Base-by-base conservation (phyloP, 352 stramenopile genomes). In the Aphanomyces invadans region DNA sequence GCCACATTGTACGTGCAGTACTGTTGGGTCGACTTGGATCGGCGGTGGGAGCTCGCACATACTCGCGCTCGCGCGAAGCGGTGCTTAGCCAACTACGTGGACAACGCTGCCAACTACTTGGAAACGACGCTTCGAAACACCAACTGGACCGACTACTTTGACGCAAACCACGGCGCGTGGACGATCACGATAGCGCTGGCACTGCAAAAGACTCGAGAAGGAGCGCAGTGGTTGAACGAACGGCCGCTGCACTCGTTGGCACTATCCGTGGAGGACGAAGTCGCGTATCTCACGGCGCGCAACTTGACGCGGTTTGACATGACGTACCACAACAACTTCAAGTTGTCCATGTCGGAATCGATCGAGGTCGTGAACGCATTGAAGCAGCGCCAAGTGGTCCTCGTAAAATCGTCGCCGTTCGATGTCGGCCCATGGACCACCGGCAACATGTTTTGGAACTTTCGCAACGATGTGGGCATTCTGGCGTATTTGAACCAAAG, bases 11-110 rank as follows among this genome's bases (percentile, higher is more conserved):
- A 42, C 36, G 36, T 29, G 17, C 54, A 62, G 54, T 63, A 49
- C 25, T 63, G 31, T 21, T 63, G 31, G 25, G 55, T 29, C n/a
- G 55, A 48, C 25, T 63, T 63, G 15, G 55, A 63, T 11, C 26
- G 32, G 23, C 55, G 55, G 4, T 63, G 55, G 55, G 28, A 54
- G 10, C 4, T 63, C 1, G 55, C 31, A 1, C 55, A 63, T 33
- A 48, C 55, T 12, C n/a, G 15, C 12, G 42, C n/a, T 19, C 55
- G 55, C 1, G 26, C 38, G 12, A 15, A 11, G 1, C 55, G 31
- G n/a, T 63, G 55, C 21, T 7, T 19, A 10, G 10, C 10, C 3
- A n/a, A 31, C 32, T 5, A 21, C 19, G 5, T 19, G 10, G 42
- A 29, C 42, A 63, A 63, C 3, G 32, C 26, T 23, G 55, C 55